phyloP scores from a whole-genome alignment of 768 basidiomycete species.

The Boletus tomentosulus region DNA sequence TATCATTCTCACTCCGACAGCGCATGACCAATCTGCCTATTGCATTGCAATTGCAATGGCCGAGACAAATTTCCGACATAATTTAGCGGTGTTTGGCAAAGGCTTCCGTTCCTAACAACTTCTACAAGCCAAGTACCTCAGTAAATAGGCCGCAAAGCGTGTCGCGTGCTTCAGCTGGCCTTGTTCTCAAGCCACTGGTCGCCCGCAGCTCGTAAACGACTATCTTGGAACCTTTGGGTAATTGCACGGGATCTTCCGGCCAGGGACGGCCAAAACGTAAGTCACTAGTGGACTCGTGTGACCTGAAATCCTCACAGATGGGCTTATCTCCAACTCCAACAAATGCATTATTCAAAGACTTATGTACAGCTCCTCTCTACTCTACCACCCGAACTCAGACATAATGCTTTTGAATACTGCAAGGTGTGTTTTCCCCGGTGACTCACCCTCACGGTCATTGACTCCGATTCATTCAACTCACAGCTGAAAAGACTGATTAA shows the following conservation, averaged over 20 bases:
- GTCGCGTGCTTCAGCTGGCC: not conserved
- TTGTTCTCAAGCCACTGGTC: too few species aligned
- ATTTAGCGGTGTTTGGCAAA: constrained; percentile 25
- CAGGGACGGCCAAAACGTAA: not conserved
- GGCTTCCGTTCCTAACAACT: constrained; percentile 15
- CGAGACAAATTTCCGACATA: too few species aligned
- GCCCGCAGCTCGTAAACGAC: too few species aligned
- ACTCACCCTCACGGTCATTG: not conserved
- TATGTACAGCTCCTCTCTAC: constrained; percentile 57
- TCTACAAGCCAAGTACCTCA: not conserved
- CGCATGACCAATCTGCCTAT: too few species aligned
- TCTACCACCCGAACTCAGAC: constrained; percentile 72
- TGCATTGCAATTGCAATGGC: too few species aligned
- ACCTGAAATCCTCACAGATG: too few species aligned
- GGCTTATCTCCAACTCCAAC: too few species aligned
- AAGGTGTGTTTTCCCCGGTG: constrained; percentile 45
- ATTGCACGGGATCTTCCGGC: not conserved
- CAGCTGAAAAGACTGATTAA: constrained; percentile 92
- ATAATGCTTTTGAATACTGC: constrained; percentile 81
- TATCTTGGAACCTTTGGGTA: too few species aligned
- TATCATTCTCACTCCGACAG: too few species aligned
- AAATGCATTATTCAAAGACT: constrained; percentile 76
- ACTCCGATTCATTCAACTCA: not conserved
- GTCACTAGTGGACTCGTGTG: too few species aligned
- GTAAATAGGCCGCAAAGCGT: not conserved